A percentile compares a stretch with the other conserved stretches of the same genome.
Evolutionary conservation across 768 basidiomycete genomes (phyloP).

Genomic region (Pleurotus sapidus): DNA sequence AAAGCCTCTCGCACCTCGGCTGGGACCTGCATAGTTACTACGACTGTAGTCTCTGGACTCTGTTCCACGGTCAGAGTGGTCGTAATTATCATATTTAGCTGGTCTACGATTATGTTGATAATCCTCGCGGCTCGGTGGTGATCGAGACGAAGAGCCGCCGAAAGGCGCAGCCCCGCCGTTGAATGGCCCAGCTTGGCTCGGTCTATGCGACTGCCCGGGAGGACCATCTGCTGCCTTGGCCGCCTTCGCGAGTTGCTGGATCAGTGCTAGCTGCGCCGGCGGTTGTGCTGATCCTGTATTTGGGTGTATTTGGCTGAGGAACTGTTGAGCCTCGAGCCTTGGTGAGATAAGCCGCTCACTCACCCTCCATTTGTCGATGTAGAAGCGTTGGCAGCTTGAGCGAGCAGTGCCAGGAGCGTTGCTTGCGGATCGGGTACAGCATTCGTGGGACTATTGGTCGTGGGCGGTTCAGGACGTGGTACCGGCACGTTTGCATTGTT

Average conservation of each 20-base stretch:
- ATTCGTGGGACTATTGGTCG: constrained; percentile 18
- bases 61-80: constrained; percentile 44
- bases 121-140: constrained; percentile 42
- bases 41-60: constrained; percentile 42
- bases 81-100: constrained; percentile 42
- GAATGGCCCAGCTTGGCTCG: constrained; percentile 29
- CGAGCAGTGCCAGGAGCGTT: constrained; percentile 65
- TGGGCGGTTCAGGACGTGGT: constrained; percentile 21
- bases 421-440: constrained; percentile 52
- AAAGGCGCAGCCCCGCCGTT: constrained; percentile 22
- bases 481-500: constrained; percentile 29
- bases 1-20: constrained; percentile 53
- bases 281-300: constrained; percentile 41
- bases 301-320: constrained; percentile 58
- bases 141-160: constrained; percentile 20
- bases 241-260: constrained; percentile 75
- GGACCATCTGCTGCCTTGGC: constrained; percentile 38
- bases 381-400: constrained; percentile 56
- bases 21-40: constrained; percentile 47
- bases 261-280: constrained; percentile 60
- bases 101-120: constrained; percentile 37
- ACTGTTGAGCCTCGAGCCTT: constrained; percentile 8
- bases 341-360: constrained; percentile 17
- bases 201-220: constrained; percentile 22
- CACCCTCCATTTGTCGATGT: constrained; percentile 33